Percentiles rank a stretch among this genome's conserved stretches.
These are phyloP conservation scores for Tinospora cordifolia DNA, from an alignment of 164 flowering plant species.

Conservation along the genomic window DNA sequence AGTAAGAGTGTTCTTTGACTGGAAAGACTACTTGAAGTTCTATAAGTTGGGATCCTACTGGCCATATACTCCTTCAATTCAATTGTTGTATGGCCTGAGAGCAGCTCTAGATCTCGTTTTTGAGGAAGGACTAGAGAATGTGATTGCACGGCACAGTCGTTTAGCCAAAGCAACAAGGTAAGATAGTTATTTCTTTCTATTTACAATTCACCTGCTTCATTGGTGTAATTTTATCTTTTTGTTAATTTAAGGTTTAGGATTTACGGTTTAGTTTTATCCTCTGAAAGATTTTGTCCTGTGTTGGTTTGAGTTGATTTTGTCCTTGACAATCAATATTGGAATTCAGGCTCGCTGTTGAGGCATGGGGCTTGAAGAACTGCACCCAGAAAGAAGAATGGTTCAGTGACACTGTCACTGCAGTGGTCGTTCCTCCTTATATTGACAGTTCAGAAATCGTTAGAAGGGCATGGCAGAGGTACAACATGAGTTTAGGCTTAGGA, in stretches of 20 bases:
- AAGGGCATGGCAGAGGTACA: constrained; percentile 91
- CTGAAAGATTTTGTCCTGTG: no score
- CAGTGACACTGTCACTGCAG: constrained; percentile 97
- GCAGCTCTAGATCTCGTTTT: constrained; percentile 90
- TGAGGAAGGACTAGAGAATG: constrained; percentile 95
- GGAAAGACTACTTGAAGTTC: constrained; percentile 93
- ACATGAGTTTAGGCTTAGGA: constrained; percentile 88
- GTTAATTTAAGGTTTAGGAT: no score
- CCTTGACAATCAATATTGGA: background rate
- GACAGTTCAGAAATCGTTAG: constrained; percentile 81
- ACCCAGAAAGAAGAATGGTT: constrained; percentile 87
- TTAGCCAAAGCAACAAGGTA: constrained; percentile 86
- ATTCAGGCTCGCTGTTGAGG: constrained; percentile 84
- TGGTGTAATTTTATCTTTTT: background rate
- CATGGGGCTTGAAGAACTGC: constrained; percentile 98
- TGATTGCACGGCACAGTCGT: constrained; percentile 78
- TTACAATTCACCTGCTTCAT: background rate
- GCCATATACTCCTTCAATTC: constrained; percentile 99
- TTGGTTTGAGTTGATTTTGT: no score
- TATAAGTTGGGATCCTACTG: constrained; percentile 85
- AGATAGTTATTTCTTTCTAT: background rate
- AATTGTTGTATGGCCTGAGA: constrained; percentile 78
- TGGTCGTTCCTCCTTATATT: constrained; percentile 73
- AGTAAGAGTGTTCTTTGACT: constrained; percentile 83
- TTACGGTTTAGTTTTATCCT: no score